Base-by-base conservation (phyloP, 1,139 yeast genomes). In the Scheffersomyces parashehatae region DNA sequence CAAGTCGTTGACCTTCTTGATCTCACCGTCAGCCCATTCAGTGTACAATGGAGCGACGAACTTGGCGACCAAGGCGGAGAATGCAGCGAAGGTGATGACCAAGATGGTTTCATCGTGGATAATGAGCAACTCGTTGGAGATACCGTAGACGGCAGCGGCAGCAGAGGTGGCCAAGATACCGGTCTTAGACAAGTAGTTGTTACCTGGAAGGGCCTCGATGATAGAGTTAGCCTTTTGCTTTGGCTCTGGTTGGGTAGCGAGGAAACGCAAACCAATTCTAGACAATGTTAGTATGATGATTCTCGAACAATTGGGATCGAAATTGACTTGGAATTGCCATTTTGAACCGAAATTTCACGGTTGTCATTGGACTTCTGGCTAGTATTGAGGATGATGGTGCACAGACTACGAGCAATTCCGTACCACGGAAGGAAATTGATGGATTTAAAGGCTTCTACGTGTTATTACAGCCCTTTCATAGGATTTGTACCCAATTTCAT, bases 131-230 rank as follows among this genome's bases (percentile, higher is more conserved):
- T 90, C 96, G 73, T 88, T 89, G 60, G 97, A 87, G 64, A 95
- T 84, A 56, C 97, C 97, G 73, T 90, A 93, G 56, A 91, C 70
- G 52, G 96, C 85, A 48, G 96, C 97, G 48, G 97, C 98, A 46
- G 97, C 83, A 51, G 91, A 82, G 49, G 99, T 90, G 60, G 97
- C 97, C 65, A 93, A 77, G 64, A 91, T 81, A 64, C 97, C 97
- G 54, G 97, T 90, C 82, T 93, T 93, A 56, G 97, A 82, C 59
- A 93, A 72, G 59, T 82, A 77, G 62, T 82, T 83, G 82, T 82
- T 86, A 68, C 97, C 97, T 68, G 99, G 99, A 60, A 93, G 76
- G 54, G 97, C 89, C 60, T 88, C 91, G 60, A 93, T 81, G 69
- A 93, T 83, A 48, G 97, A 83, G 62, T 81, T 73, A 50, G 99